Base-by-base conservation (phyloP, 2,329 filamentous ascomycete genomes). In the Ophiostoma sp. region DNA sequence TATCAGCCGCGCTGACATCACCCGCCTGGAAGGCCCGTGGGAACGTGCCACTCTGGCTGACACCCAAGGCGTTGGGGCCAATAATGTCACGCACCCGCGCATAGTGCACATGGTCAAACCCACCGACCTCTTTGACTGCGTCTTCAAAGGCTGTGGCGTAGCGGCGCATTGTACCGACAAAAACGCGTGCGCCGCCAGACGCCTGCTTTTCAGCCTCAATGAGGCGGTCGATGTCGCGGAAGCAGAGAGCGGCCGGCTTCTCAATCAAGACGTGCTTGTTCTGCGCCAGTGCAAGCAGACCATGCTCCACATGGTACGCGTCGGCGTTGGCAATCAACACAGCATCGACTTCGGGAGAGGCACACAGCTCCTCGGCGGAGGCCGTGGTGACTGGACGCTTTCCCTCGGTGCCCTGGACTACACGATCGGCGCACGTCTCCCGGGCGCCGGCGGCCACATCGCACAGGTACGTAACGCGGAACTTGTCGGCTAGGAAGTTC, bases 131-230 rank as follows among this genome's bases (percentile, higher is more conserved):
- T 74, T 84, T 81, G 55, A 90, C 83, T 0, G 86, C 84, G 31
- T 87, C 82, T 0, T 83, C 79, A 75, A 90, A 90, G 0, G 84
- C 83, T 0, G 85, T 80, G 0, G 89, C 88, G 76, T 90, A 90
- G n/a, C 89, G 83, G 25, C 89, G 82, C 83, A 89, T 89, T 72
- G 87, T 89, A 1, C 88, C 88, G 0, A 91, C 87, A 77, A 91
- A 88, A 1, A 90, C 83, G 4, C 80, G 81, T 0, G 83, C 84
- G 12, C 78, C 76, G 0, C 78, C 76, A 0, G 83, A 83, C 0
- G 74, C 76, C 52, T 57, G n/a, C 22, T 80, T 78, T 77, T 89
- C 86, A 0, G 88, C 88, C 0, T 81, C 84, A 39, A 86, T 80
- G 28, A 91, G 85, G 0, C 80, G 78, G 33, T 85, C 79, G 0